Percentiles rank a stretch among this genome's conserved stretches.
Conservation (phyloP, 2,329 filamentous ascomycete genomes). For the Monilinia fructicola region DNA sequence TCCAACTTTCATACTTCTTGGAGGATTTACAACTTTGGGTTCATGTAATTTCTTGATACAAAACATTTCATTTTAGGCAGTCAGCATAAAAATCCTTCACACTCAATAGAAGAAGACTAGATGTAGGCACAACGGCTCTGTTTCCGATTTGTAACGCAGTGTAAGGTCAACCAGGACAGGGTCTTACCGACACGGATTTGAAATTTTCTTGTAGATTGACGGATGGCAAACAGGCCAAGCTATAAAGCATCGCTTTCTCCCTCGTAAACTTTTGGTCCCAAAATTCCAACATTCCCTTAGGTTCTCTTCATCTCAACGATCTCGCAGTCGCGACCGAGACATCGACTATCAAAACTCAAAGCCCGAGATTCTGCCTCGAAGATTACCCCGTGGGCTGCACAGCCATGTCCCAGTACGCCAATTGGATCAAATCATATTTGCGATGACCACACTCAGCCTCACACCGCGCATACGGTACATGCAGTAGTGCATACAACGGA, state of each 20-base stretch:
- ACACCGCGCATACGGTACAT: neutral
- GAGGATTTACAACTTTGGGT: neutral
- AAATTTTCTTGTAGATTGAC: neutral
- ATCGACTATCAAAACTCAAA: neutral
- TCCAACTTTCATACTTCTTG: too few species aligned
- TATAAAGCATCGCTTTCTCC: neutral
- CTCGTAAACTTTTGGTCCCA: neutral
- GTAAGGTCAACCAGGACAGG: neutral
- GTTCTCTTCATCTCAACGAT: neutral
- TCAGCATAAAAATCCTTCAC: neutral
- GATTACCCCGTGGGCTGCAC: neutral
- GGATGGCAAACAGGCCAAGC: neutral
- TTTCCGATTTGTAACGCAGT: neutral
- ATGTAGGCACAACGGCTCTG: neutral
- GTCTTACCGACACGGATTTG: too few species aligned
- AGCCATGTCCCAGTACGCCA: constrained; percentile 2
- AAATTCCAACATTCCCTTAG: neutral
- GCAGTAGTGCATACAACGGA: neutral
- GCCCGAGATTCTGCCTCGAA: constrained; percentile 6
- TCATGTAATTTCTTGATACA: too few species aligned
- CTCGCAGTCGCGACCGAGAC: neutral
- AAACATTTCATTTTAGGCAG: too few species aligned
- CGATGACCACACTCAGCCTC: neutral
- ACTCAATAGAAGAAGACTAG: too few species aligned
- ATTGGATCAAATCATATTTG: neutral